Conservation (phyloP, 2,329 filamentous ascomycete genomes). For the Colletotrichum echinochloae region DNA sequence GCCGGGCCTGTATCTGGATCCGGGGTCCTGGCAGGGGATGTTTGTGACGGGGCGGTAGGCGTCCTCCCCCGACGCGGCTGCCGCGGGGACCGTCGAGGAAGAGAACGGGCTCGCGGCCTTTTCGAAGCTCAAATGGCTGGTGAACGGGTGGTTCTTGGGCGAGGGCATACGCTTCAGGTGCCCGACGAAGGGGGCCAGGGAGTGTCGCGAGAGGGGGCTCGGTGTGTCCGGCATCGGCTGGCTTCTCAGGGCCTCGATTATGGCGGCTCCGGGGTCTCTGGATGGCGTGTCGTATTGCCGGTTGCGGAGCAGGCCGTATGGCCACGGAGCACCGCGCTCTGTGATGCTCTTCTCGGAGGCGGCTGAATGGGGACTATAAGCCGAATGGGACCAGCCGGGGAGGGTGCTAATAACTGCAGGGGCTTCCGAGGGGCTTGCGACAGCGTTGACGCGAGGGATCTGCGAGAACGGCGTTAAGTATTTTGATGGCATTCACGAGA, state of each 20-base stretch:
- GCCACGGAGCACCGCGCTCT: not conserved
- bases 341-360: not conserved
- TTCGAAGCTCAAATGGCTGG: not conserved
- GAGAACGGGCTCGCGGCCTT: not conserved
- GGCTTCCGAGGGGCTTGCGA: too few relatives aligned
- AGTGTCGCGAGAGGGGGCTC: not conserved
- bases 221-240: not conserved
- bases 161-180: not conserved
- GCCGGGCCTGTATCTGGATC: constrained; percentile 4
- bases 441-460: not conserved
- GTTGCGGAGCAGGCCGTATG: not conserved
- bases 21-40: constrained; percentile 10
- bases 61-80: rapidly evolving
- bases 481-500: not conserved
- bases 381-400: too few relatives aligned
- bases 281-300: not conserved
- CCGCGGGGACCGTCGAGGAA: not conserved
- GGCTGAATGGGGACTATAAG: not conserved
- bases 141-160: not conserved
- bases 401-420: not conserved
- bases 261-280: not conserved
- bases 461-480: not conserved
- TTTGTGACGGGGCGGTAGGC: not conserved
- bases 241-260: not conserved
- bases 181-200: not conserved